Base-by-base conservation (phyloP, 129 eudicot genomes). In the Flaveria trinervia region DNA sequence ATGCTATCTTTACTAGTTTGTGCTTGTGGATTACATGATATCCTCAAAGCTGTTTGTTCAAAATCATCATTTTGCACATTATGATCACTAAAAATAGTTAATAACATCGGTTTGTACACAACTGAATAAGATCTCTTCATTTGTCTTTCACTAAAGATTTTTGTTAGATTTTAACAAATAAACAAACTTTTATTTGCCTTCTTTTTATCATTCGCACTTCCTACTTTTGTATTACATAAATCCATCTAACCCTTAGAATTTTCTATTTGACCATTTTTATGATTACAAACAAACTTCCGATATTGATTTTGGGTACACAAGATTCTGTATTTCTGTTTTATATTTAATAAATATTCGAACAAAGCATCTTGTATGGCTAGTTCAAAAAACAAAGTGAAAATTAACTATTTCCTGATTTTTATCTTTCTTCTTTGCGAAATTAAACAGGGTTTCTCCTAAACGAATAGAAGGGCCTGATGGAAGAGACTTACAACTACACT, bases 391-490 rank as follows among this genome's bases (percentile, higher is more conserved):
- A 56, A 61, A 25, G 67, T 61, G 41, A 61, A 9, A 25, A 13
- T 25, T 12, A 61, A 43, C 43, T 28, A 62, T 28, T 30, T 28
- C 1, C 18, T 62, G 3, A 9, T 16, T 77, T 68, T 54, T 43
- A 51, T 69, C 61, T 23, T 68, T 54, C 26, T 39, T 69, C 61
- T 23, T 71, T 13, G 14, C 11, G 15, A 20, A 16, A 52, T 44
- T 44, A 23, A 82, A 72, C 87, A 95, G 99, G 91, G 86, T 80
- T 68, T 95, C 99, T 50, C 99, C 97, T 12, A 89, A 92, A 76
- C 84, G 86, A 80, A 88, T 95, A 33, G 97, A 83, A 86, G 97
- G 94, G 46, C 92, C 92, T 14, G 97, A 92, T 85, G 99, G 96
- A 74, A 89, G 97, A 82, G 91, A 88, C 69, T 86, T 95, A 66